These are phyloP conservation scores for Hanseniaspora guilliermondii DNA, from an alignment of 805 yeast species.

Conservation along the genomic window DNA sequence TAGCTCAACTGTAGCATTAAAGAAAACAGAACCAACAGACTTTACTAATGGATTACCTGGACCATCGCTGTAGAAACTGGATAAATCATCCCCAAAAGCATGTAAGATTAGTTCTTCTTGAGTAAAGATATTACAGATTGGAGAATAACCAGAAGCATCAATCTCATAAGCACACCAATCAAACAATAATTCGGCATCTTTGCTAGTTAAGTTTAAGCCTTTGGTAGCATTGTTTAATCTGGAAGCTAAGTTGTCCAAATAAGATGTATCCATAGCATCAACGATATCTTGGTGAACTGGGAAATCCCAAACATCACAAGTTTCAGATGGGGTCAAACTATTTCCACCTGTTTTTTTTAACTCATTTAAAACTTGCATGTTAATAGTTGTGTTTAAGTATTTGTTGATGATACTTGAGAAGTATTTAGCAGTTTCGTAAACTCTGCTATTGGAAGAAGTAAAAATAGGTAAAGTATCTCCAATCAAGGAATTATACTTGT, in stretches of 20 bases:
- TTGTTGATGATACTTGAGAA: conserved; percentile 42
- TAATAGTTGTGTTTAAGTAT: conserved; percentile 27
- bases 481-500: conserved; percentile 33
- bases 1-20: conserved; percentile 39
- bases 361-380: conserved; percentile 32
- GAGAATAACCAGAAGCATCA: conserved; percentile 54
- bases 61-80: conserved; percentile 49
- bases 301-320: conserved; percentile 32
- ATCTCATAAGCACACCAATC: conserved; percentile 64
- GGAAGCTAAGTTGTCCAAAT: conserved; percentile 41
- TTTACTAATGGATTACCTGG: conserved; percentile 48
- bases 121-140: conserved; percentile 56
- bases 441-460: conserved; percentile 37
- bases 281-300: conserved; percentile 17
- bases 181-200: conserved; percentile 44
- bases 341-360: conserved; percentile 36
- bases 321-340: conserved; percentile 36
- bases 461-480: conserved; percentile 35
- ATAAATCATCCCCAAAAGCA: conserved; percentile 49
- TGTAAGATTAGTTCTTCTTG: conserved; percentile 51
- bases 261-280: conserved; percentile 23
- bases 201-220: conserved; percentile 38
- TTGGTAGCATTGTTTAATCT: conserved; percentile 46
- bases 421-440: conserved; percentile 35
- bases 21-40: conserved; percentile 50